Percentiles rank a stretch among this genome's conserved stretches.
These are phyloP conservation scores for Aureobasidium sp. DNA, from an alignment of 2,329 filamentous ascomycete genomes.

Conservation along the genomic window DNA sequence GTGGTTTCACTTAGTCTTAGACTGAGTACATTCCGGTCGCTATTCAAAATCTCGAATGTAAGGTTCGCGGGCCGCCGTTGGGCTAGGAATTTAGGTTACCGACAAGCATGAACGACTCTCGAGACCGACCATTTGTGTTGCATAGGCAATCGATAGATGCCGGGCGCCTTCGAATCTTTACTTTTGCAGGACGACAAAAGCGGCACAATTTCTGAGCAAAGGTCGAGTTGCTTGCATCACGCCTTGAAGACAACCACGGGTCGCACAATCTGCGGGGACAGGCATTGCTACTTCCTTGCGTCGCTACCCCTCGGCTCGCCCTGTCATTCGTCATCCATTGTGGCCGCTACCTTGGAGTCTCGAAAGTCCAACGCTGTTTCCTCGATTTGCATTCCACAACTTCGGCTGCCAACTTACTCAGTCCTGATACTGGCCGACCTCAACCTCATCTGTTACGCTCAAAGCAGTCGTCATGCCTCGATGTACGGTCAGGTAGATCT, in stretches of 20 bases:
- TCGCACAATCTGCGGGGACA: neutral
- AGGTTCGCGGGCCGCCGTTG: slow-evolving; percentile 3
- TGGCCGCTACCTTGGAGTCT: neutral
- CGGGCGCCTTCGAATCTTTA: neutral
- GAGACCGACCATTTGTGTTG: neutral
- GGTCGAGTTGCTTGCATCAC: neutral
- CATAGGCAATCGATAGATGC: neutral
- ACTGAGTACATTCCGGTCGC: neutral
- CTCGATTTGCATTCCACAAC: slow-evolving; percentile 1
- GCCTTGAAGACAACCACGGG: neutral
- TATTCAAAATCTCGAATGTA: neutral
- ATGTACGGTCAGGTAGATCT: neutral
- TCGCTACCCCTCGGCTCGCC: slow-evolving; percentile 4
- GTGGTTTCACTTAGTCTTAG: neutral
- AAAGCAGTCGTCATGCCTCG: neutral
- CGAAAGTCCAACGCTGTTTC: neutral
- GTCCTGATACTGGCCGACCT: neutral
- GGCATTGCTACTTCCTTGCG: slow-evolving; percentile 10
- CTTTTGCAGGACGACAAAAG: neutral
- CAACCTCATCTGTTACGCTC: neutral
- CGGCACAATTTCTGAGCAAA: neutral
- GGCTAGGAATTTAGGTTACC: slow-evolving; percentile 9
- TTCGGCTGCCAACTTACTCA: neutral
- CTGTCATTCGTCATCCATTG: neutral
- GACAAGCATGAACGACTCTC: neutral